Evolutionary conservation across 352 stramenopile species (phyloP), one percentile per base, ranked within the genome.

Genomic region (Globisporangium acanthophoron): DNA sequence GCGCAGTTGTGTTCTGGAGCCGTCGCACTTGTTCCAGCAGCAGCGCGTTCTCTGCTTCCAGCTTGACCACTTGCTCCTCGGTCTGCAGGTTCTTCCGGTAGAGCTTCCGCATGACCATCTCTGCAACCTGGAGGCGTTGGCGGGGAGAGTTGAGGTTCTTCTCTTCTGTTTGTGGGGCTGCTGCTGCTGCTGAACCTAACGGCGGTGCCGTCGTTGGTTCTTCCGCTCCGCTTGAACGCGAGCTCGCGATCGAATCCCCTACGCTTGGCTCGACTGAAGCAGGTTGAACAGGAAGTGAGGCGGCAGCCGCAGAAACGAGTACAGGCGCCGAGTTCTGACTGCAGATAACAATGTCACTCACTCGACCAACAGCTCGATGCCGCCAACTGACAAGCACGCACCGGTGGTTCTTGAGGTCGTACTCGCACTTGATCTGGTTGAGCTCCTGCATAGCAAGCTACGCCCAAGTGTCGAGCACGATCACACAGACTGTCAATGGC

Each of bases 41-140:
- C 20, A 50, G n/a, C 2, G 61, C 52, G 43, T 73, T 74, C 33
- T 77, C 59, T 6, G 59, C 44, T 45, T 73, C 69, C 7, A 71
- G 40, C 7, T 52, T 45, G 0, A 58, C 61, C 12, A 74, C 57
- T 1, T 64, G 64, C 40, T 81, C 63, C 27, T 85, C 74, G 0
- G 70, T 71, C 16, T 70, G 52, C 37, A 81, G 21, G 44, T 81
- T 85, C 54, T 80, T 79, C 54, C 71, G 70, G 56, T 81, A 85
- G 2, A 85, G 67, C 52, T 85, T 85, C 35, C 70, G 70, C 67
- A 85, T 85, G 49, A 85, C 74, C 67, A 78, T 78, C 56, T 85
- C 74, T 2, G 74, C 74, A 18, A 85, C 61, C 21, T 81, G 69
- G 3, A 85, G 66, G 33, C 70, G 70, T 52, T 81, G 74, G 0